These are phyloP conservation scores for Cladophialophora exuberans DNA, from an alignment of 2,329 filamentous ascomycete genomes.

Conservation along the genomic window DNA sequence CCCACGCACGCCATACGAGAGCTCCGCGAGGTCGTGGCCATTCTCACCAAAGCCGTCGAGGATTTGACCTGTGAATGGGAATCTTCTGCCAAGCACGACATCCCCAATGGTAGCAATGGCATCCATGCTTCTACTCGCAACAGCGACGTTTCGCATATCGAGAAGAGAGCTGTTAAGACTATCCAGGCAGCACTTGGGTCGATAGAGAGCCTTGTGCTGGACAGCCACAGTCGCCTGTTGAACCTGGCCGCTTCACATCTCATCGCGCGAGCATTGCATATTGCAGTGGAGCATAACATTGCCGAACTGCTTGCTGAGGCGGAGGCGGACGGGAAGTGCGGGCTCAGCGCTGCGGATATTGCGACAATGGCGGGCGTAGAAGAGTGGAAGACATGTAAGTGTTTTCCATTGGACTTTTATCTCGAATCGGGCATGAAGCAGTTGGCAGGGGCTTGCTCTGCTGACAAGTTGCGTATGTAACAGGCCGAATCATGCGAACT, in stretches of 20 bases:
- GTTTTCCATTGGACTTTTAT: neutral
- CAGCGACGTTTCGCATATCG: slow-evolving; percentile 1
- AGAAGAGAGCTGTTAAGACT: slow-evolving; percentile 10
- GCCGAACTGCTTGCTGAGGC: slow-evolving; percentile 4
- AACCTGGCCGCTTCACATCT: slow-evolving; percentile 10
- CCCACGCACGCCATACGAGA: too few species aligned
- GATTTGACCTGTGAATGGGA: neutral
- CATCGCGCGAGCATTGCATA: slow-evolving; percentile 6
- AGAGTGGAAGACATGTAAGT: neutral
- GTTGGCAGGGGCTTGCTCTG: neutral
- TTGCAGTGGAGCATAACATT: slow-evolving; percentile 11
- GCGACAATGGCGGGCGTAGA: neutral
- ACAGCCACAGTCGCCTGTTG: slow-evolving; percentile 5
- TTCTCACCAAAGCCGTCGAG: neutral
- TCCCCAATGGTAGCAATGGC: too few species aligned
- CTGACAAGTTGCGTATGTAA: neutral
- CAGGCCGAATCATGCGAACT: slow-evolving; percentile 14
- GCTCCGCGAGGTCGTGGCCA: neutral
- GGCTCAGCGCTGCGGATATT: neutral
- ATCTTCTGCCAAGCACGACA: neutral
- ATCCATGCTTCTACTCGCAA: neutral
- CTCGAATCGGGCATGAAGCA: too few species aligned
- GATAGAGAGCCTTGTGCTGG: slow-evolving; percentile 14
- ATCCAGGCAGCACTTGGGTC: slow-evolving; percentile 8
- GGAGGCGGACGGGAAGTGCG: neutral